Evolutionary conservation across 2,329 filamentous ascomycete species (phyloP), one percentile per base, ranked within the genome.

Genomic region (Pyrenophora graminea): DNA sequence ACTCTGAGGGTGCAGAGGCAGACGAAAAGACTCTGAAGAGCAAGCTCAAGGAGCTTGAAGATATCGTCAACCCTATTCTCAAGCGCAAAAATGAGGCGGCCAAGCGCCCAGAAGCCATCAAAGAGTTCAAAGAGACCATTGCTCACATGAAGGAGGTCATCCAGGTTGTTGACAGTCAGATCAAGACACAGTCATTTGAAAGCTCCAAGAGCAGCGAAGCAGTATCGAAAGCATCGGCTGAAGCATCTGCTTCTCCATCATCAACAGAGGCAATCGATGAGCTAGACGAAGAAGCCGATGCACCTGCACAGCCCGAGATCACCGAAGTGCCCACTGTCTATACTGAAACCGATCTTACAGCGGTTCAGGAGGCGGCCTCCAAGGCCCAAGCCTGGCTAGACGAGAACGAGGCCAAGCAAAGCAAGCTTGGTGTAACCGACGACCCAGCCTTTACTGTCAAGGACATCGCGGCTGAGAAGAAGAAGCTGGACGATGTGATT

Each of bases 1-100:
- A 96, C 70, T 89, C 84, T 13, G 91, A 92, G 39, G 91, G 93
- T 48, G 81, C 83, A 13, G 86, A 91, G 41, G 92, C 94, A 4
- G 80, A 83, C 31, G 86, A 86, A 51, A 85, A 89, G 3, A 85
- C 87, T 40, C 82, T 99, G 64, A 89, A 87, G 71, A 81, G 83
- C 48, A 90, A 87, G 70, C 82, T 95, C 42, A 87, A 90, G 72
- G 83, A 83, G 38, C 83, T 99, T 42, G 87, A 90, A 68, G 83
- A 85, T 45, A 83, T 97, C 39, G 89, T 92, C 45, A 79, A 84
- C 27, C 93, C 92, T 1, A 85, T 96, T 21, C 81, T 91, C 61
- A 85, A 82, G 67, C 85, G 94, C 52, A 85, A 87, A 40, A 81
- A 87, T 13, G 93, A 99, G 72, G 80, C 84, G 2, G 76, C 79